These are phyloP conservation scores for Saccharomycopsis capsularis DNA, from an alignment of 805 yeast genomes.

Conservation along the genomic window DNA sequence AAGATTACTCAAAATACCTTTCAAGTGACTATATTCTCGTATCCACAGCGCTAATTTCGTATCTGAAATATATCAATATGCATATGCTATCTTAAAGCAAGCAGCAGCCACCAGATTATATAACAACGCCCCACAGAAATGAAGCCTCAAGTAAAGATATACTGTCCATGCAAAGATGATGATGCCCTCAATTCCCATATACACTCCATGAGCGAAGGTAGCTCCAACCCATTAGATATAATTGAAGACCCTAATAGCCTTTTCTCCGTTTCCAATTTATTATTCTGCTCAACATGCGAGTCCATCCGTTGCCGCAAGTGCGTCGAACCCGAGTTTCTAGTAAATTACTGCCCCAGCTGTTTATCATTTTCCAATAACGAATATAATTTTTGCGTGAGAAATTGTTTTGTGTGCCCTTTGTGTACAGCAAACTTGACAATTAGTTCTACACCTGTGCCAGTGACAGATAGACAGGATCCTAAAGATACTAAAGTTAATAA, in stretches of 20 bases:
- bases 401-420: slow-evolving; percentile 32
- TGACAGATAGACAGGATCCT: too few relatives aligned
- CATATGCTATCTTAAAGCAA: too few relatives aligned
- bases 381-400: slow-evolving; percentile 25
- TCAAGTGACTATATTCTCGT: too few relatives aligned
- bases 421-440: slow-evolving; percentile 25
- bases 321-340: slow-evolving; percentile 21
- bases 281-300: slow-evolving; percentile 28
- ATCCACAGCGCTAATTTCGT: too few relatives aligned
- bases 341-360: slow-evolving; percentile 29
- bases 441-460: slow-evolving; percentile 21
- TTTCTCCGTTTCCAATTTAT: slow-evolving; percentile 22
- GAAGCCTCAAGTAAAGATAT: not conserved
- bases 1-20: too few relatives aligned
- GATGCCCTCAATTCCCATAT: not conserved
- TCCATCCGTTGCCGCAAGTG: slow-evolving; percentile 28
- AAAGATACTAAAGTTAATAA: slow-evolving; percentile 28
- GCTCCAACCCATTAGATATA: not conserved
- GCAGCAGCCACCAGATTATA: too few relatives aligned
- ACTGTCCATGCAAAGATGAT: slow-evolving; percentile 6
- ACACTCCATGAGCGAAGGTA: not conserved
- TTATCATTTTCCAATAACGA: slow-evolving; percentile 12
- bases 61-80: too few relatives aligned
- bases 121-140: too few relatives aligned
- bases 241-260: slow-evolving; percentile 23